phyloP scores from a whole-genome alignment of 495 filamentous ascomycete genomes.

The Rhypophila decipiens region DNA sequence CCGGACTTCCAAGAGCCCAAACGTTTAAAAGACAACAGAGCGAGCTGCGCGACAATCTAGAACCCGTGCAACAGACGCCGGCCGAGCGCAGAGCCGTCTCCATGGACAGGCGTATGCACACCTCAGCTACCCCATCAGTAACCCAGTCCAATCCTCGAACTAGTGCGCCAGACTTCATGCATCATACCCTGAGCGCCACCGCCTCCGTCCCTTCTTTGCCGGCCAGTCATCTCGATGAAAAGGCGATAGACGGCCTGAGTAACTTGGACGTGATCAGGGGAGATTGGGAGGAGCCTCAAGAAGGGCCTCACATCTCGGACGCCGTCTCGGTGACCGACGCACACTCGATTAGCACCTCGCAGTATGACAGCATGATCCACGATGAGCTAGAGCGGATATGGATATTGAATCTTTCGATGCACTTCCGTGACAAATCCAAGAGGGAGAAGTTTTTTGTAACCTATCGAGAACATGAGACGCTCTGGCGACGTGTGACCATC shows the following conservation, averaged over 20 bases:
- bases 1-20: slow-evolving; percentile 64
- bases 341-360: slow-evolving; percentile 43
- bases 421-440: slow-evolving; percentile 90
- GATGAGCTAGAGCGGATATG: slow-evolving; percentile 82
- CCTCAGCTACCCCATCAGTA: slow-evolving; percentile 22
- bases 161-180: slow-evolving; percentile 39
- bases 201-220: slow-evolving; percentile 19
- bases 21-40: slow-evolving; percentile 79
- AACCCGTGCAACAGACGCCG: slow-evolving; percentile 50
- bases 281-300: slow-evolving; percentile 8
- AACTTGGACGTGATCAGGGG: slow-evolving; percentile 10
- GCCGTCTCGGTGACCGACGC: slow-evolving; percentile 25
- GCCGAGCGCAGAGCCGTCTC: slow-evolving; percentile 71
- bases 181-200: slow-evolving; percentile 11
- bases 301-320: slow-evolving; percentile 11
- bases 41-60: slow-evolving; percentile 66
- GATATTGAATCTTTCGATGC: slow-evolving; percentile 98
- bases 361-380: slow-evolving; percentile 56
- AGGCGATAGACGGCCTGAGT: slow-evolving; percentile 7
- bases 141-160: slow-evolving; percentile 29
- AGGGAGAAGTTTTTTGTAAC: slow-evolving; percentile 99
- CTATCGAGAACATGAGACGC: slow-evolving; percentile 67
- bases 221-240: slow-evolving; percentile 26
- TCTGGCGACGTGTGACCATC: slow-evolving; percentile 84
- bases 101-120: slow-evolving; percentile 54